Conservation (phyloP, 345 rosid species). For the Raphanus raphanistrum region DNA sequence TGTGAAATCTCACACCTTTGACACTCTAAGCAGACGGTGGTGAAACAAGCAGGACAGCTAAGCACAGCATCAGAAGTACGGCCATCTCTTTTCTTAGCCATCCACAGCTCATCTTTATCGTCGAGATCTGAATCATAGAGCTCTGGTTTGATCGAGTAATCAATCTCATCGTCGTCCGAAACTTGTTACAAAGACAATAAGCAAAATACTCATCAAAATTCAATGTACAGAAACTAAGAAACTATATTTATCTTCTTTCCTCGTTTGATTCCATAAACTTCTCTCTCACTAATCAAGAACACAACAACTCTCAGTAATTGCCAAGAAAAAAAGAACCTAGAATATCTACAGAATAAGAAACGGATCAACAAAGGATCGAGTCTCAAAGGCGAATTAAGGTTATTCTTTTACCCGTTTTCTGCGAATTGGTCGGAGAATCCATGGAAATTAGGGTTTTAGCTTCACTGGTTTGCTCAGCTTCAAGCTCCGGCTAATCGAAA, state of each 20-base stretch:
- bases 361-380: neutral
- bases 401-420: constrained; percentile 40
- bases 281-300: constrained; percentile 2
- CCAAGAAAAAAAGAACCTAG: no score
- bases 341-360: neutral
- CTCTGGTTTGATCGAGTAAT: constrained; percentile 66
- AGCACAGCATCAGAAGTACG: constrained; percentile 71
- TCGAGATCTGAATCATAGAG: constrained; percentile 74
- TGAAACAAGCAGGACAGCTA: constrained; percentile 87
- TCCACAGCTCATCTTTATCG: constrained; percentile 69
- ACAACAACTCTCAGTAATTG: neutral
- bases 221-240: no score
- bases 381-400: neutral
- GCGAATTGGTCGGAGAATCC: constrained; percentile 45
- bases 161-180: constrained; percentile 79
- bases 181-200: constrained; percentile 43
- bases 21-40: constrained; percentile 74
- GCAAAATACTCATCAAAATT: neutral
- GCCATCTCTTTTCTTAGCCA: constrained; percentile 53
- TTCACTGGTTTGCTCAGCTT: constrained; percentile 27
- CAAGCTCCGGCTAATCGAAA: constrained; percentile 18
- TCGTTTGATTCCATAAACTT: neutral
- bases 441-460: neutral
- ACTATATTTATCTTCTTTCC: no score
- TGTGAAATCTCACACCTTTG: constrained; percentile 50